Evolutionary conservation across 331 rosid genomes (phyloP).

Genomic region (Dryas integrifolia): DNA sequence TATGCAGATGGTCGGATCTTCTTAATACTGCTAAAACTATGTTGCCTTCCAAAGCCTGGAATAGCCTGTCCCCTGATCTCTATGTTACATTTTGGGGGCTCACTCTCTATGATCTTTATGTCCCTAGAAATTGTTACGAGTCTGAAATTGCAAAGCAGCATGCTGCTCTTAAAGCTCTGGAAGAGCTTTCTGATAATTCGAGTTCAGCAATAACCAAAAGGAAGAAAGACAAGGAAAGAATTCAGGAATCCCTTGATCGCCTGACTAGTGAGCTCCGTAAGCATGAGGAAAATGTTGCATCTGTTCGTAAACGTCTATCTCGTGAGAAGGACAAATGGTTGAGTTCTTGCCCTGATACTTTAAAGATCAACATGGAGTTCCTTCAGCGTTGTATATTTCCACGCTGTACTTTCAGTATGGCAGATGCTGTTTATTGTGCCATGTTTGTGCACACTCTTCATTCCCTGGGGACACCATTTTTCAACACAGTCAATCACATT

Average conservation of each 20-base stretch:
- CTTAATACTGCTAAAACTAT: slow-evolving; percentile 74
- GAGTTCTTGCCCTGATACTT: slow-evolving; percentile 94
- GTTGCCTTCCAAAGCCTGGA: slow-evolving; percentile 97
- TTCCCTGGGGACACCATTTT: slow-evolving; percentile 97
- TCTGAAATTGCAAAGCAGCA: slow-evolving; percentile 89
- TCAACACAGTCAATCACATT: slow-evolving; percentile 97
- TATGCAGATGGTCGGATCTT: slow-evolving; percentile 81
- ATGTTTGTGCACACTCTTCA: slow-evolving; percentile 96
- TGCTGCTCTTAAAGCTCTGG: slow-evolving; percentile 85
- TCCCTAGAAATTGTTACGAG: slow-evolving; percentile 85
- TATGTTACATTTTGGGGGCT: slow-evolving; percentile 99
- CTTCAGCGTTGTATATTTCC: slow-evolving; percentile 99
- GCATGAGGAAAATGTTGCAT: slow-evolving; percentile 88
- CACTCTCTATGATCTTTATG: slow-evolving; percentile 88
- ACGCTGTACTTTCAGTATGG: slow-evolving; percentile 99
- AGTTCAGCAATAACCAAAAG: slow-evolving; percentile 93
- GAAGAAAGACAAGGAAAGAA: slow-evolving; percentile 98
- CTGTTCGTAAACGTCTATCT: slow-evolving; percentile 83
- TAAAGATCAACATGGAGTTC: slow-evolving; percentile 97
- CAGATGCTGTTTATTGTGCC: slow-evolving; percentile 98
- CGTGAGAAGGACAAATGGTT: slow-evolving; percentile 93
- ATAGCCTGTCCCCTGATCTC: slow-evolving; percentile 96
- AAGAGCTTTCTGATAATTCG: slow-evolving; percentile 94
- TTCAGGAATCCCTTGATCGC: slow-evolving; percentile 94
- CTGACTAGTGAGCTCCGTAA: slow-evolving; percentile 67